Conservation (phyloP, 2,329 filamentous ascomycete species). For the Lecanoromycetidae sp. region DNA sequence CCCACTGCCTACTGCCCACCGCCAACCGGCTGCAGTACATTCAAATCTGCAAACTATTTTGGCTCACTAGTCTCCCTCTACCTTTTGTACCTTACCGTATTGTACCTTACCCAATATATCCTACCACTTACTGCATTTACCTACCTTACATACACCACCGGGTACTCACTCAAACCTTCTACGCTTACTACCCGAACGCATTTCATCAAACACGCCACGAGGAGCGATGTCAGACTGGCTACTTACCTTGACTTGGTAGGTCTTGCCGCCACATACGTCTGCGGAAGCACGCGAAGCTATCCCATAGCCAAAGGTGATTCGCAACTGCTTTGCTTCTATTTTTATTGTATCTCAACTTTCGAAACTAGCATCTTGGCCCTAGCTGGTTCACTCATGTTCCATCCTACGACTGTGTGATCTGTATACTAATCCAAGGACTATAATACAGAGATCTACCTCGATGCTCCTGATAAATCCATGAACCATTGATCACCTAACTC, state of each 20-base stretch:
- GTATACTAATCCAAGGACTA: slow-evolving; percentile 5
- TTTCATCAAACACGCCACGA: too few species aligned
- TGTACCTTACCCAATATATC: not conserved
- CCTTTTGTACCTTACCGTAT: not conserved
- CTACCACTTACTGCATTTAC: slow-evolving; percentile 1
- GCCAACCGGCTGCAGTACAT: too few species aligned
- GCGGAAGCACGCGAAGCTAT: slow-evolving; percentile 4
- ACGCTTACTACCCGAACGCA: too few species aligned
- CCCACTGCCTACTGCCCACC: not conserved
- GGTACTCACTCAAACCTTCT: not conserved
- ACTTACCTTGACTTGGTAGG: slow-evolving; percentile 6
- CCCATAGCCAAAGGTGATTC: slow-evolving; percentile 1
- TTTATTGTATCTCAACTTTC: too few species aligned
- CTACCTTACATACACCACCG: too few species aligned
- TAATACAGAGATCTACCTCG: not conserved
- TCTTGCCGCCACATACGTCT: slow-evolving; percentile 4
- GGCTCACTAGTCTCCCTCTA: not conserved
- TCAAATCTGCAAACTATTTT: not conserved
- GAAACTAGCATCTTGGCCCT: too few species aligned
- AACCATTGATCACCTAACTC: slow-evolving; percentile 1
- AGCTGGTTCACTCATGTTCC: slow-evolving; percentile 5
- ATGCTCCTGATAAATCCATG: slow-evolving; percentile 5
- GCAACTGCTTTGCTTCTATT: slow-evolving; percentile 10
- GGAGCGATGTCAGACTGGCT: slow-evolving; percentile 9
- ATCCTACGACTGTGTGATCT: slow-evolving; percentile 1